These are phyloP conservation scores for Saccharomycopsis javanensis DNA, from an alignment of 805 yeast genomes.

Conservation along the genomic window DNA sequence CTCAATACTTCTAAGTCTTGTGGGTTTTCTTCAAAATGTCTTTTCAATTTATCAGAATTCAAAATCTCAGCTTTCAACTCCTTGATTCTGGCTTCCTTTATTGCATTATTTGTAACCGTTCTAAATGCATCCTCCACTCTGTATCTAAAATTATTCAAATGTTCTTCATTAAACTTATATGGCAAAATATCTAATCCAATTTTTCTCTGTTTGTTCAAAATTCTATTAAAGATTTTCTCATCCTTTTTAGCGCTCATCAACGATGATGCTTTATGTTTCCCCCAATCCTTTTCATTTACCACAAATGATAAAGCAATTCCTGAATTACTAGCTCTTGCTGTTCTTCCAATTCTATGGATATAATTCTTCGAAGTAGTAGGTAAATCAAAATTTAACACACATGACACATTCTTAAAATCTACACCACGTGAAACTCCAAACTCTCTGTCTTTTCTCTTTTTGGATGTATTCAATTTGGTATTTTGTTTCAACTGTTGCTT, in stretches of 20 bases:
- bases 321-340: slow-evolving; percentile 93
- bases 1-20: slow-evolving; percentile 82
- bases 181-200: slow-evolving; percentile 72
- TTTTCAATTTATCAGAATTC: slow-evolving; percentile 79
- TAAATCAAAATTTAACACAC: slow-evolving; percentile 90
- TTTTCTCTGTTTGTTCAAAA: slow-evolving; percentile 65
- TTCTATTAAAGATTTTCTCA: slow-evolving; percentile 73
- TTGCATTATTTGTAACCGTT: slow-evolving; percentile 80
- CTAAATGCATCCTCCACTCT: slow-evolving; percentile 96
- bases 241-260: slow-evolving; percentile 66
- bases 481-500: slow-evolving; percentile 20
- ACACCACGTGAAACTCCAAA: slow-evolving; percentile 96
- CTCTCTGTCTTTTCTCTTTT: slow-evolving; percentile 48
- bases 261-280: slow-evolving; percentile 77
- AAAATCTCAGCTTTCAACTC: slow-evolving; percentile 82
- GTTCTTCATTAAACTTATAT: slow-evolving; percentile 82
- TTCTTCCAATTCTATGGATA: slow-evolving; percentile 90
- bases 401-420: slow-evolving; percentile 91
- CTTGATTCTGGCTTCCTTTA: slow-evolving; percentile 86
- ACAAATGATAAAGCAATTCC: slow-evolving; percentile 94
- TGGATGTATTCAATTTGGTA: slow-evolving; percentile 18
- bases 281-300: slow-evolving; percentile 72
- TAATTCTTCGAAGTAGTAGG: slow-evolving; percentile 86
- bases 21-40: slow-evolving; percentile 96
- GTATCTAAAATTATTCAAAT: slow-evolving; percentile 91